Conservation (phyloP, 768 basidiomycete genomes). For the Naganishia randhawae region DNA sequence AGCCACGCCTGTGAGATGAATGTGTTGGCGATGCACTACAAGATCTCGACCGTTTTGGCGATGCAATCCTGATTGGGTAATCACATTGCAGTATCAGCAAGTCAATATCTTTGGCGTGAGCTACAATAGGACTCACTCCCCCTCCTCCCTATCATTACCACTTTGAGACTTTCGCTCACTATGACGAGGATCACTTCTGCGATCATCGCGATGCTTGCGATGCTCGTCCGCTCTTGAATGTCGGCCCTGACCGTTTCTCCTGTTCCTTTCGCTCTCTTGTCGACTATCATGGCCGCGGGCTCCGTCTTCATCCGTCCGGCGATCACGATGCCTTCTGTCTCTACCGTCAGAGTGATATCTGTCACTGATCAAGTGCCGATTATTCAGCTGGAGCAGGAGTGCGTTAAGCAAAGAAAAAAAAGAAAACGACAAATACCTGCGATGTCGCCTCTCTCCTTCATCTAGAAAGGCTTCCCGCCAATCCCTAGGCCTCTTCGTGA, state of each 20-base stretch:
- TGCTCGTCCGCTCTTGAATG: not conserved
- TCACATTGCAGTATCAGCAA: constrained; percentile 11
- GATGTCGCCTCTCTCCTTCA: constrained; percentile 31
- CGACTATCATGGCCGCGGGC: constrained; percentile 24
- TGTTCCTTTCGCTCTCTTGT: constrained; percentile 29
- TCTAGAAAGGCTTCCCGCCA: constrained; percentile 50
- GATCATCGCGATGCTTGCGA: constrained; percentile 33
- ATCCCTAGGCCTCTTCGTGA: constrained; percentile 40
- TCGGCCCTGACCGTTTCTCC: constrained; percentile 26
- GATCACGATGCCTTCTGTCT: constrained; percentile 21
- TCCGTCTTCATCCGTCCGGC: constrained; percentile 30
- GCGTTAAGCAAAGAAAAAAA: no score
- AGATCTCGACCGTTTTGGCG: constrained; percentile 22
- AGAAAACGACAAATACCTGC: not conserved
- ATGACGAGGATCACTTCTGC: not conserved
- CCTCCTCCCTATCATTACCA: constrained; percentile 69
- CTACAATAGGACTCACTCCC: constrained; percentile 75
- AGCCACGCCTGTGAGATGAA: not conserved
- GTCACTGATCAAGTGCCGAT: not conserved
- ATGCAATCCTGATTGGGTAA: constrained; percentile 21
- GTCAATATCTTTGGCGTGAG: constrained; percentile 30
- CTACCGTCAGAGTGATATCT: not conserved
- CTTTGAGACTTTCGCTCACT: constrained; percentile 17
- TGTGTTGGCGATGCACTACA: not conserved
- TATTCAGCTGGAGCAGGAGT: not conserved